phyloP scores from a whole-genome alignment of 164 flowering plant species.

The Umbellularia californica region DNA sequence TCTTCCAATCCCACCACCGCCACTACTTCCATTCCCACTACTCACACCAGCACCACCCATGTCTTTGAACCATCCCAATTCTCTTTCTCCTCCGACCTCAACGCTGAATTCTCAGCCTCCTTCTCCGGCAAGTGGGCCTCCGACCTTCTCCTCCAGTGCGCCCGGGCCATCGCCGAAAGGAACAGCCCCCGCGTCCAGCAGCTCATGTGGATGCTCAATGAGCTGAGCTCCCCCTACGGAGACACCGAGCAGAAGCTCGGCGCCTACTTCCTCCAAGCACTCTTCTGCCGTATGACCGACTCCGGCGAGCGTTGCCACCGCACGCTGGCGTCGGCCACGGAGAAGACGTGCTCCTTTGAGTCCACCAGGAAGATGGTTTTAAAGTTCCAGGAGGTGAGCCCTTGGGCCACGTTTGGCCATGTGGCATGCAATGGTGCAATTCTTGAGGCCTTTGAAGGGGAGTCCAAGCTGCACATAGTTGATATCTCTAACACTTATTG shows the following conservation, averaged over 20 bases:
- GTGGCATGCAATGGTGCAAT: conserved; percentile 92
- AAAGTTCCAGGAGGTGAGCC: conserved; percentile 93
- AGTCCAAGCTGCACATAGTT: conserved; percentile 65
- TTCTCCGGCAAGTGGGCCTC: conserved; percentile 63
- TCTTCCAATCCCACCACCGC: conserved; percentile 19
- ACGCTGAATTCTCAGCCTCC: conserved; percentile 31
- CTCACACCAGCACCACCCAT: conserved; percentile 18
- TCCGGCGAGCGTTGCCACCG: conserved; percentile 61
- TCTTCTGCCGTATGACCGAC: conserved; percentile 74
- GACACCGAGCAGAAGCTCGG: conserved; percentile 90
- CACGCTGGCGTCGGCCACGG: conserved; percentile 49
- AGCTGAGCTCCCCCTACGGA: conserved; percentile 86
- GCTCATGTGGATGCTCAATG: conserved; percentile 96
- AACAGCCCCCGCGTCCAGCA: conserved; percentile 69
- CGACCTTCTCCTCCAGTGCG: conserved; percentile 65
- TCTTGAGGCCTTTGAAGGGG: conserved; percentile 84
- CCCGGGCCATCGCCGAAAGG: conserved; percentile 64
- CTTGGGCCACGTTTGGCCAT: conserved; percentile 96
- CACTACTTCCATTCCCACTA: conserved; percentile 15
- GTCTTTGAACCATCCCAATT: conserved; percentile 25
- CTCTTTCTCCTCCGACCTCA: conserved; percentile 37
- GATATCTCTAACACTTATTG: conserved; percentile 83
- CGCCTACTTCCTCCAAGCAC: conserved; percentile 76
- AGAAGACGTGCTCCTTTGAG: conserved; percentile 71
- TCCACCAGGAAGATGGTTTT: conserved; percentile 66